Evolutionary conservation across 2,329 filamentous ascomycete genomes (phyloP).

Genomic region (Trichoderma breve): DNA sequence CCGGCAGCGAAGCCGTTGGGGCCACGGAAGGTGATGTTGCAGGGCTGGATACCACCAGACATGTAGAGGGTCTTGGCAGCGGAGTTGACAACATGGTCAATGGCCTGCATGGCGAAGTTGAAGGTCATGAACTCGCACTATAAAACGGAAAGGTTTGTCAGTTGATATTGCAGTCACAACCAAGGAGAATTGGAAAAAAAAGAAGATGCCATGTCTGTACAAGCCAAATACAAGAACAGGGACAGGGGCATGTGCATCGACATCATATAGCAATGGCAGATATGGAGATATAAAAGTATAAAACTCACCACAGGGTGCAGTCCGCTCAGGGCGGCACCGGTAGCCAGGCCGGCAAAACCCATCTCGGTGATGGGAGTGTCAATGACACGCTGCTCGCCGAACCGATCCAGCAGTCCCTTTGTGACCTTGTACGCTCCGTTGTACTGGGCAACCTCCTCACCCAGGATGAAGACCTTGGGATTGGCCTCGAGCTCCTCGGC

Average conservation of each 20-base stretch:
- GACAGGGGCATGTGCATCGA: neutral
- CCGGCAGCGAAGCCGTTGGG: slow-evolving; percentile 97
- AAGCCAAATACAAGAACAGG: neutral
- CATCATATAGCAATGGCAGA: neutral
- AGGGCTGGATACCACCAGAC: slow-evolving; percentile 98
- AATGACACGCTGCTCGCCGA: slow-evolving; percentile 95
- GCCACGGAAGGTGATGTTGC: slow-evolving; percentile 99
- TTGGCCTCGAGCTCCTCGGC: slow-evolving; percentile 95
- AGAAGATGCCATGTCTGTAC: neutral
- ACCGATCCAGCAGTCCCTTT: slow-evolving; percentile 93
- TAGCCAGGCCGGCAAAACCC: slow-evolving; percentile 88
- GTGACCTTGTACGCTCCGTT: slow-evolving; percentile 99
- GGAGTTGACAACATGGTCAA: slow-evolving; percentile 99
- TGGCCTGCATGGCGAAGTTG: slow-evolving; percentile 99
- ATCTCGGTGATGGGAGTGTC: slow-evolving; percentile 98
- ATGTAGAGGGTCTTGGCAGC: slow-evolving; percentile 99
- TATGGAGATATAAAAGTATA: neutral
- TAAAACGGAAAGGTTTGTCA: neutral
- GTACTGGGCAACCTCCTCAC: slow-evolving; percentile 99
- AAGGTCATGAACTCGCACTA: slow-evolving; percentile 99
- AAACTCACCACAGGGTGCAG: slow-evolving; percentile 84
- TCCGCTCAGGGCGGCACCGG: slow-evolving; percentile 91
- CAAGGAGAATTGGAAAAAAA: neutral
- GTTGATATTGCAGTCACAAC: neutral
- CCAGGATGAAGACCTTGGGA: slow-evolving; percentile 90